Percentiles rank a stretch among this genome's conserved stretches.
These are phyloP conservation scores for Plicaturopsis crispa DNA, from an alignment of 768 basidiomycete species.

Conservation along the genomic window DNA sequence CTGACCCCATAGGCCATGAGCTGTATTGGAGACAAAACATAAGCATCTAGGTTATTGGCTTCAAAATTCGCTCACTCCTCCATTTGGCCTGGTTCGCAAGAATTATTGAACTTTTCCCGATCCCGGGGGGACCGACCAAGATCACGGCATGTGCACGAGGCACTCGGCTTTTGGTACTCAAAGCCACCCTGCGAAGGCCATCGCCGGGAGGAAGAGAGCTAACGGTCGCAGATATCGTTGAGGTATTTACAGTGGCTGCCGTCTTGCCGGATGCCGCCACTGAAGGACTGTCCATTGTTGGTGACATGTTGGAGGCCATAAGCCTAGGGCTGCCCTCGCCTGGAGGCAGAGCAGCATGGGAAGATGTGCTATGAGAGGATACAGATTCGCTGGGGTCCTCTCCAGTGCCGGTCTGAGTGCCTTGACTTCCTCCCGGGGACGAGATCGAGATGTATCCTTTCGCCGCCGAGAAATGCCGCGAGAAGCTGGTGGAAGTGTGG, in stretches of 20 bases:
- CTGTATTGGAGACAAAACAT: slow-evolving; percentile 18
- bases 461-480: slow-evolving; percentile 38
- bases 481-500: slow-evolving; percentile 62
- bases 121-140: slow-evolving; percentile 61
- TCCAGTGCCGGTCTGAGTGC: slow-evolving; percentile 16
- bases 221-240: slow-evolving; percentile 23
- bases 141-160: slow-evolving; percentile 53
- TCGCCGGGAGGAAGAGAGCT: slow-evolving; percentile 31
- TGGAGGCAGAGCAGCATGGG: too few species aligned
- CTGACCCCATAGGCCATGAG: slow-evolving; percentile 71
- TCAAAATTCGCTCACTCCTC: slow-evolving; percentile 39
- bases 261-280: slow-evolving; percentile 10
- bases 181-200: slow-evolving; percentile 34
- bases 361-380: slow-evolving; percentile 34
- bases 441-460: slow-evolving; percentile 32
- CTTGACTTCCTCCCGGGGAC: slow-evolving; percentile 25
- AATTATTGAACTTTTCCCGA: slow-evolving; percentile 73
- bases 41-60: not conserved
- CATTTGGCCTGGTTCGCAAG: slow-evolving; percentile 66
- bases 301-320: too few species aligned
- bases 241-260: slow-evolving; percentile 15
- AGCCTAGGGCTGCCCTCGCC: too few species aligned
- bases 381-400: slow-evolving; percentile 36
- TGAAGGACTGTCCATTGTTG: too few species aligned
- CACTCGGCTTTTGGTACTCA: slow-evolving; percentile 32